Conservation (phyloP, 2,329 filamentous ascomycete species). For the Helotiales sp. region DNA sequence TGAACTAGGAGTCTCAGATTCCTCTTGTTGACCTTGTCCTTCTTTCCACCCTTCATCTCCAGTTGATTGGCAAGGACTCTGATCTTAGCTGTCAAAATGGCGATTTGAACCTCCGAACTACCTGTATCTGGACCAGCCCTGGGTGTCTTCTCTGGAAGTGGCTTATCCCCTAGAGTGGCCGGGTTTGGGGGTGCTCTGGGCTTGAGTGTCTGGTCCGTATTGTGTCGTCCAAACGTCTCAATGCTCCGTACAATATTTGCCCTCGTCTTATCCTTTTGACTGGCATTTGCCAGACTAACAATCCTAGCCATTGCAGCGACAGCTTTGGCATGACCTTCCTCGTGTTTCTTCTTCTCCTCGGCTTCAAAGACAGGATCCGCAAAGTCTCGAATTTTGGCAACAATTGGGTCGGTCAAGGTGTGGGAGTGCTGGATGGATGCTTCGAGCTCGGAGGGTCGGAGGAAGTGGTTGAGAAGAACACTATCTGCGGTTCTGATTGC, state of each 20-base stretch:
- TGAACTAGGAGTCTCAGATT: conserved; percentile 87
- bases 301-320: conserved; percentile 80
- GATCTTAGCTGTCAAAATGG: conserved; percentile 94
- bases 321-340: conserved; percentile 67
- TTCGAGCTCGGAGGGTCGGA: conserved; percentile 71
- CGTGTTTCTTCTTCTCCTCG: conserved; percentile 49
- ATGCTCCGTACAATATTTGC: conserved; percentile 86
- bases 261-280: conserved; percentile 76
- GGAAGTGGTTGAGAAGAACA: conserved; percentile 74
- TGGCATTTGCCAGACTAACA: conserved; percentile 75
- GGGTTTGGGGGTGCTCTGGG: conserved; percentile 43
- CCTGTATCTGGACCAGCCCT: conserved; percentile 92
- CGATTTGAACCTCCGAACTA: conserved; percentile 96
- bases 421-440: conserved; percentile 70
- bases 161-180: conserved; percentile 22
- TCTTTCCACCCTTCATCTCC: conserved; percentile 69
- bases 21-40: conserved; percentile 93
- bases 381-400: conserved; percentile 42
- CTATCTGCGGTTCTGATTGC: conserved; percentile 51
- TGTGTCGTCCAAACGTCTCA: conserved; percentile 86
- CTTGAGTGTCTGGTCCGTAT: conserved; percentile 74
- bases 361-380: conserved; percentile 51
- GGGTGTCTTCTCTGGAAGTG: conserved; percentile 52
- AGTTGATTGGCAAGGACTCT: conserved; percentile 76
- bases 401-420: conserved; percentile 65